Evolutionary conservation across 2,329 filamentous ascomycete species (phyloP).

Genomic region (Fusarium mundagurra): DNA sequence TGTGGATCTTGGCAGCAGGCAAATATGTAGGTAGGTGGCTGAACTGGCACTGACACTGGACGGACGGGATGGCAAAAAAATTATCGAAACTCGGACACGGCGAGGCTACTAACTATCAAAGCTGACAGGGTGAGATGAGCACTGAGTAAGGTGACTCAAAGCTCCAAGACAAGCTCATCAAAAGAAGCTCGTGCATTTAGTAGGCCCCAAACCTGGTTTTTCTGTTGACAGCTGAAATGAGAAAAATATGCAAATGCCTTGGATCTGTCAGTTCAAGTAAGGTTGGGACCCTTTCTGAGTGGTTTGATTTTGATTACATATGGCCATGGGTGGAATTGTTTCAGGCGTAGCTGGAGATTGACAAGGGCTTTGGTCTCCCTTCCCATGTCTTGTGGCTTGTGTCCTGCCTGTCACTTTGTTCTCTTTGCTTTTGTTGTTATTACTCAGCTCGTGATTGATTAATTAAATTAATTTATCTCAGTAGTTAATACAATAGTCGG

Average conservation of each 20-base stretch:
- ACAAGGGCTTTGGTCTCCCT: constrained; percentile 36
- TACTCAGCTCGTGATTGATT: neutral
- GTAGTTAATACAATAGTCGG: constrained; percentile 8
- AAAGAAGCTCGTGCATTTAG: constrained; percentile 22
- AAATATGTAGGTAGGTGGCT: constrained; percentile 9
- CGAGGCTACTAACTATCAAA: constrained; percentile 5
- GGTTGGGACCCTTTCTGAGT: constrained; percentile 20
- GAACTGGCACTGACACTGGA: constrained; percentile 8
- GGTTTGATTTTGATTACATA: constrained; percentile 36
- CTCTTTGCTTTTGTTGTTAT: constrained; percentile 12
- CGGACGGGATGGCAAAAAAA: constrained; percentile 16
- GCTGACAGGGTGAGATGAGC: constrained; percentile 15
- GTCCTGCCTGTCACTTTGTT: constrained; percentile 3
- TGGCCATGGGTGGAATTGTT: constrained; percentile 32
- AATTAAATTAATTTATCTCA: neutral
- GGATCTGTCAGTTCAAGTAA: constrained; percentile 9
- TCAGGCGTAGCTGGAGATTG: constrained; percentile 33
- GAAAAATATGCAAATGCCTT: constrained; percentile 19
- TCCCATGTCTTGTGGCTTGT: constrained; percentile 8
- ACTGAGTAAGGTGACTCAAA: constrained; percentile 22
- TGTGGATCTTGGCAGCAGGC: neutral
- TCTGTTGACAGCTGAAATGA: constrained; percentile 25
- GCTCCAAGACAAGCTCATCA: constrained; percentile 8
- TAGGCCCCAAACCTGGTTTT: neutral
- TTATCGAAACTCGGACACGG: constrained; percentile 17